phyloP scores from a whole-genome alignment of 2,329 filamentous ascomycete species.

The Paraconiothyrium brasiliense region DNA sequence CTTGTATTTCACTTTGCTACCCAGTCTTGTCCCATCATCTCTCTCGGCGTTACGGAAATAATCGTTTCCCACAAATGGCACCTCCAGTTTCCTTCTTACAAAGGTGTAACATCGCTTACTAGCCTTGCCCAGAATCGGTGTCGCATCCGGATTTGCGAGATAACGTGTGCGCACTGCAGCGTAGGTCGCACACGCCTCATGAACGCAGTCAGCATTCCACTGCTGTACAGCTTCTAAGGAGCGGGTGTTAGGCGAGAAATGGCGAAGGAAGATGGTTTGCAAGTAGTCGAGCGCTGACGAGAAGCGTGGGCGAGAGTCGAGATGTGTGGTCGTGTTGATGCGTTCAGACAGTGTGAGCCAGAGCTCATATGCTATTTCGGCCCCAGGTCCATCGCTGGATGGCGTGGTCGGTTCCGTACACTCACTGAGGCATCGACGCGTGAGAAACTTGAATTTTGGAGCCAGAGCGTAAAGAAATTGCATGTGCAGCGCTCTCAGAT shows the following conservation, averaged over 20 bases:
- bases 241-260: slow-evolving; percentile 17
- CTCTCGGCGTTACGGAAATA: slow-evolving; percentile 22
- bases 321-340: slow-evolving; percentile 22
- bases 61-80: slow-evolving; percentile 28
- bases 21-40: slow-evolving; percentile 24
- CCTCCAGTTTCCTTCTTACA: slow-evolving; percentile 21
- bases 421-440: slow-evolving; percentile 18
- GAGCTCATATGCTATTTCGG: slow-evolving; percentile 25
- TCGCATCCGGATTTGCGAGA: slow-evolving; percentile 22
- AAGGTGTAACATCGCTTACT: slow-evolving; percentile 21
- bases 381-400: slow-evolving; percentile 16
- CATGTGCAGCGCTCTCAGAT: slow-evolving; percentile 53
- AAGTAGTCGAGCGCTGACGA: slow-evolving; percentile 22
- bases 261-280: slow-evolving; percentile 20
- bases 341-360: slow-evolving; percentile 23
- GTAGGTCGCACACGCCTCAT: slow-evolving; percentile 21
- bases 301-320: slow-evolving; percentile 23
- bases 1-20: slow-evolving; percentile 19
- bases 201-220: slow-evolving; percentile 24
- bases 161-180: slow-evolving; percentile 18
- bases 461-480: slow-evolving; percentile 26
- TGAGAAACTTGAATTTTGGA: slow-evolving; percentile 23
- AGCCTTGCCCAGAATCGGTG: slow-evolving; percentile 24
- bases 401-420: slow-evolving; percentile 20
- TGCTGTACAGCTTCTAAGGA: slow-evolving; percentile 21